A percentile compares a stretch with the other conserved stretches of the same genome.
These are phyloP conservation scores for Tetrastigma voinierianum DNA, from an alignment of 164 flowering plant species.

Conservation along the genomic window DNA sequence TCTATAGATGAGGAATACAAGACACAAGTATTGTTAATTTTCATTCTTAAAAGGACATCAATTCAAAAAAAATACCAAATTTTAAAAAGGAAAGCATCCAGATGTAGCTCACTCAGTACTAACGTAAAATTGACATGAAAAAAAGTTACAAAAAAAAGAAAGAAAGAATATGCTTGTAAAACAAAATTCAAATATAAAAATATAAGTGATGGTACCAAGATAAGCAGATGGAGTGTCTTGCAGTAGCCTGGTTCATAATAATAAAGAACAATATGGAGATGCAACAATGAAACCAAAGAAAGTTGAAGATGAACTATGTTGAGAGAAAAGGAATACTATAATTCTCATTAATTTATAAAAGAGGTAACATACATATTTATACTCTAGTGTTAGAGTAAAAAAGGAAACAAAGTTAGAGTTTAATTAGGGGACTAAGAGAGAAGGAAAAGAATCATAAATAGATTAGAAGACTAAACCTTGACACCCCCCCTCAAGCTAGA, in stretches of 20 bases:
- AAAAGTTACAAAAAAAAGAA: neutral
- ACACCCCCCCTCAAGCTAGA: too few species aligned
- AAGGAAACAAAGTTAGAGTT: too few species aligned
- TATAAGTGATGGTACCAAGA: neutral
- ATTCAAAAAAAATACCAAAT: neutral
- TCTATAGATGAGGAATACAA: slow-evolving; percentile 40
- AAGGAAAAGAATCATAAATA: too few species aligned
- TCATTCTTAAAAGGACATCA: neutral
- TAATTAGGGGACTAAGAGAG: too few species aligned
- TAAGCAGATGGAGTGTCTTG: neutral
- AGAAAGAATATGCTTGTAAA: neutral
- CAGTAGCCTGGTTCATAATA: neutral
- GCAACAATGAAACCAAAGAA: too few species aligned
- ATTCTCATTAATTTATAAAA: too few species aligned
- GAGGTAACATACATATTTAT: too few species aligned
- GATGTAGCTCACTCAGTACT: neutral
- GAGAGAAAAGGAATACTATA: too few species aligned
- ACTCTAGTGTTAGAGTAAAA: too few species aligned
- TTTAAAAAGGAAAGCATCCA: neutral
- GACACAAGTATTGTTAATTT: slow-evolving; percentile 3
- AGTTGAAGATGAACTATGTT: too few species aligned
- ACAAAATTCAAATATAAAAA: neutral
- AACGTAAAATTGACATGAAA: neutral
- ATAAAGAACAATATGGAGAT: neutral
- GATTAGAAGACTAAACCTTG: too few species aligned